Conservation (phyloP, 495 filamentous ascomycete genomes). For the Penicillium nucicola region DNA sequence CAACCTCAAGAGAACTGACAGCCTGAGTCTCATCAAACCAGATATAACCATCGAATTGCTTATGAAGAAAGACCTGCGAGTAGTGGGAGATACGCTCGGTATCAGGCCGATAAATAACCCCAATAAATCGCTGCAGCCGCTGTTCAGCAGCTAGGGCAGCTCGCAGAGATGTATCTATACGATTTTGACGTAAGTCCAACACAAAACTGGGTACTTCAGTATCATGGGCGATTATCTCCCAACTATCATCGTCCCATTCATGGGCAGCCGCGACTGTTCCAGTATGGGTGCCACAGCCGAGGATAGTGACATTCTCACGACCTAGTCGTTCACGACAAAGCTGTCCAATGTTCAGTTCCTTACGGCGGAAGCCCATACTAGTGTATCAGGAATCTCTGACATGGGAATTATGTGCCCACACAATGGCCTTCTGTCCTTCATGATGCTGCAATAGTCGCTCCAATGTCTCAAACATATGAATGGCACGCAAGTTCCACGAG, state of each 20-base stretch:
- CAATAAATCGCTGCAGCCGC: constrained; percentile 54
- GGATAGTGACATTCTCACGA: constrained; percentile 43
- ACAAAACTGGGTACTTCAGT: constrained; percentile 45
- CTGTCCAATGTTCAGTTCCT: constrained; percentile 56
- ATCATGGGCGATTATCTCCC: constrained; percentile 45
- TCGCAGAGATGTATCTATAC: constrained; percentile 33
- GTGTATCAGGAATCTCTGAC: constrained; percentile 57
- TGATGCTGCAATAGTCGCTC: constrained; percentile 43
- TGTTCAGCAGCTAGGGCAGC: constrained; percentile 36
- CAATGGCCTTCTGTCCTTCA: constrained; percentile 46
- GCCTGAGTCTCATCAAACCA: constrained; percentile 56
- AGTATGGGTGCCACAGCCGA: constrained; percentile 52
- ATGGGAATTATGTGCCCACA: constrained; percentile 62
- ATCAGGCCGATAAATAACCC: constrained; percentile 57
- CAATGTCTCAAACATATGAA: constrained; percentile 58
- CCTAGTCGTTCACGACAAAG: constrained; percentile 51
- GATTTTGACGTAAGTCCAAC: constrained; percentile 45
- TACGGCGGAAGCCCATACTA: constrained; percentile 48
- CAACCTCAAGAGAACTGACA: constrained; percentile 48
- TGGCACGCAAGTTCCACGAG: constrained; percentile 57
- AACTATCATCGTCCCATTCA: constrained; percentile 54
- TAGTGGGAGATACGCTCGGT: constrained; percentile 56
- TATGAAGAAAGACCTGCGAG: constrained; percentile 47
- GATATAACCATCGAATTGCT: constrained; percentile 55
- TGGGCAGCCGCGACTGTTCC: constrained; percentile 57